A percentile compares a stretch with the other conserved stretches of the same genome.
Evolutionary conservation across 139 green algal genomes (phyloP).

Genomic region (Medakamo hakoo): DNA sequence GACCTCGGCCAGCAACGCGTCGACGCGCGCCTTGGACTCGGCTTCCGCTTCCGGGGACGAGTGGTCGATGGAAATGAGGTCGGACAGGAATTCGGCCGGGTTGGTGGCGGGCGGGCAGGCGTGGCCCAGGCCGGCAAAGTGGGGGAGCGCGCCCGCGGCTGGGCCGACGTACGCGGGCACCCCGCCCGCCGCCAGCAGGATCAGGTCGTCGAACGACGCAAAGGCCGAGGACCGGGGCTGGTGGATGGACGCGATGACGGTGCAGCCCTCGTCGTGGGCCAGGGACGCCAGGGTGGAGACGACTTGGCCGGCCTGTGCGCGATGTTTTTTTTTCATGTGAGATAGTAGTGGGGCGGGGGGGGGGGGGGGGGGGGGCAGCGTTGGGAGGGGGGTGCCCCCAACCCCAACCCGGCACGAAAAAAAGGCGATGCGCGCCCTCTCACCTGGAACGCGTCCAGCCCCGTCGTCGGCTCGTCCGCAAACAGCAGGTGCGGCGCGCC

Average conservation of each 20-base stretch:
- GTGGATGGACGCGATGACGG: slow-evolving; percentile 61
- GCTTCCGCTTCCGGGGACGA: slow-evolving; percentile 31
- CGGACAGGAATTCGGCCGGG: slow-evolving; percentile 76
- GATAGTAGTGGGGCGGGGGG: not conserved
- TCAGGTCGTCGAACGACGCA: slow-evolving; percentile 76
- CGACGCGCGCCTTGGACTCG: slow-evolving; percentile 25
- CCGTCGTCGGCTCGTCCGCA: slow-evolving; percentile 75
- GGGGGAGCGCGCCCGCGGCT: slow-evolving; percentile 22
- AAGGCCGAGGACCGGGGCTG: slow-evolving; percentile 77
- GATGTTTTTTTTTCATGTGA: slow-evolving; percentile 3
- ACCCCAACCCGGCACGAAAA: not conserved
- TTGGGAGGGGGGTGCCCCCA: not conserved
- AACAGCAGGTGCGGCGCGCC: slow-evolving; percentile 46
- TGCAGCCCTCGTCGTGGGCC: slow-evolving; percentile 40
- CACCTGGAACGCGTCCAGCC: slow-evolving; percentile 70
- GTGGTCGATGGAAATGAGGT: slow-evolving; percentile 73
- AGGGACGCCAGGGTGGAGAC: slow-evolving; percentile 57
- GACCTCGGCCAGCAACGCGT: slow-evolving; percentile 8
- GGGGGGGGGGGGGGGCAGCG: slow-evolving; percentile 3
- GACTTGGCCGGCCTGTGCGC: slow-evolving; percentile 17
- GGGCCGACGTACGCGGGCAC: slow-evolving; percentile 46
- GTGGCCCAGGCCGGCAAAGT: slow-evolving; percentile 58
- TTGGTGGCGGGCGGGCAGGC: slow-evolving; percentile 61
- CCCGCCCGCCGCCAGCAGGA: slow-evolving; percentile 50
- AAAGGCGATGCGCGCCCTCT: slow-evolving; percentile 10